Evolutionary conservation across 441 rosid species (phyloP).

Genomic region (Populus hybrid): DNA sequence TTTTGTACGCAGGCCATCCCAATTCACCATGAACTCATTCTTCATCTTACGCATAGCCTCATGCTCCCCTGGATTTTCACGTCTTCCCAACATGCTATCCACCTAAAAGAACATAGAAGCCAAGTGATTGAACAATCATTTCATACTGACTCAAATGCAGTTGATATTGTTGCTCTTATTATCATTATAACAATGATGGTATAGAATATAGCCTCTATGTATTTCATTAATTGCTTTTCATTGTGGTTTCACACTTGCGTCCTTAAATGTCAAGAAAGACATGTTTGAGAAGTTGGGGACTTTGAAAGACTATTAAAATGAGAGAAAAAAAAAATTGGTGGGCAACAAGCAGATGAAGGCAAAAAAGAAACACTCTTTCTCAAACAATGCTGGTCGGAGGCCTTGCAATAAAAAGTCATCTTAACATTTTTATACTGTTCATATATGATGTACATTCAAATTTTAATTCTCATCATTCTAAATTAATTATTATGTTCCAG

Average conservation of each 20-base stretch:
- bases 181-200: background rate
- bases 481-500: background rate
- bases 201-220: background rate
- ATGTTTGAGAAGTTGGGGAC: background rate
- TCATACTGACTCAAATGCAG: background rate
- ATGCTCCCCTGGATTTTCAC: slow-evolving; percentile 98
- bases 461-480: background rate
- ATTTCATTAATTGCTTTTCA: background rate
- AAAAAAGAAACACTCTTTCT: background rate
- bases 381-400: background rate
- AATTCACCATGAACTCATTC: slow-evolving; percentile 97
- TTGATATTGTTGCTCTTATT: background rate
- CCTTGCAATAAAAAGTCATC: background rate
- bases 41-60: slow-evolving; percentile 99
- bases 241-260: background rate
- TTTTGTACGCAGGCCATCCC: slow-evolving; percentile 98
- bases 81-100: slow-evolving; percentile 98
- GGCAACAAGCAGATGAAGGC: background rate
- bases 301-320: background rate
- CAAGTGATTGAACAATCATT: background rate
- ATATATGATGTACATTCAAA: background rate
- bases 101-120: slow-evolving; percentile 47
- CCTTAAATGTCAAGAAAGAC: background rate
- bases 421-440: background rate
- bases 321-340: background rate